These are phyloP conservation scores for Paspalum vaginatum DNA, from an alignment of 176 grass and related monocot genomes.

Conservation along the genomic window DNA sequence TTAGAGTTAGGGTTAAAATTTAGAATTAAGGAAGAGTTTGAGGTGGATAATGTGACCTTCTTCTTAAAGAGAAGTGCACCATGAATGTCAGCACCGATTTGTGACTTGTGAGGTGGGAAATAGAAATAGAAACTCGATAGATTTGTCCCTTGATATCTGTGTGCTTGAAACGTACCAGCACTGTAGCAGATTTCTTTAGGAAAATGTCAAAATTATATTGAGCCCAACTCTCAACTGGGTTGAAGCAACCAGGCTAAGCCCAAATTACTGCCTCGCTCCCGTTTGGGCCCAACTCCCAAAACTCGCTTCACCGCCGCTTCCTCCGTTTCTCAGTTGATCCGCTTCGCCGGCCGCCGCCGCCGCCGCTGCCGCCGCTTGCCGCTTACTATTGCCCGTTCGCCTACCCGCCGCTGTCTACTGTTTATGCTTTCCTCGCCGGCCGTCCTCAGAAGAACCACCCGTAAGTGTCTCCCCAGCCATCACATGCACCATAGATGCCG, in stretches of 20 bases:
- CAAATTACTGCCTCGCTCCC: background rate
- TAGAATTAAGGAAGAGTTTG: no score
- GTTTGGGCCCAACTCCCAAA: background rate
- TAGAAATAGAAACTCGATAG: no score
- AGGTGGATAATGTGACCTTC: no score
- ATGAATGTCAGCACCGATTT: no score
- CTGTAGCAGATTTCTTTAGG: no score
- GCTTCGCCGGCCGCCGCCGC: conserved; percentile 26
- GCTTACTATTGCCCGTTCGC: background rate
- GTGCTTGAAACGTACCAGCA: no score
- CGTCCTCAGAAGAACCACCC: background rate
- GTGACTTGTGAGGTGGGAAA: no score
- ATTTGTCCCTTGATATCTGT: no score
- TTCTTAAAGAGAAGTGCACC: no score
- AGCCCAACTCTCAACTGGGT: background rate
- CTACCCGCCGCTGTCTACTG: background rate
- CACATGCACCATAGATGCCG: conserved; percentile 45
- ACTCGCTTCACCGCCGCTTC: background rate
- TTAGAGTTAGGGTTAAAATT: no score
- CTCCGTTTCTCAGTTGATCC: conserved; percentile 13
- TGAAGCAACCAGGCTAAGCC: background rate
- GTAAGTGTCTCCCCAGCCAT: background rate
- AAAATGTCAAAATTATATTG: background rate
- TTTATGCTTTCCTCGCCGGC: background rate
- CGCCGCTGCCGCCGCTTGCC: background rate